Conservation (phyloP, 768 basidiomycete species). For the Collybiopsis luxurians region DNA sequence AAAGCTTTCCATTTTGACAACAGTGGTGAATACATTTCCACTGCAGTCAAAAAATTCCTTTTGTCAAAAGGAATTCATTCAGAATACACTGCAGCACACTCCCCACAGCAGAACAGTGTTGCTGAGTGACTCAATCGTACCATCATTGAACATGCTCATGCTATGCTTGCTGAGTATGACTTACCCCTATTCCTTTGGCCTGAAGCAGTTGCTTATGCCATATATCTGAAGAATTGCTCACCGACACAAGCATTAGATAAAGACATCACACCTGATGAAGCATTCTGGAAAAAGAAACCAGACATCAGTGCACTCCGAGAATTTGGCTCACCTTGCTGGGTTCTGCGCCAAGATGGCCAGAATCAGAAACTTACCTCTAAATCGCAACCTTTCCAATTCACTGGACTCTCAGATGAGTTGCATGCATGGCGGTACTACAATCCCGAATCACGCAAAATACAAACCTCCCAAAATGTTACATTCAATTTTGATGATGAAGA, state of each 20-base stretch:
- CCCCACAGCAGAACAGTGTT: neutral
- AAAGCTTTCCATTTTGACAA: neutral
- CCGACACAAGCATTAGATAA: neutral
- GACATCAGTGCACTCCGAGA: slow-evolving; percentile 20
- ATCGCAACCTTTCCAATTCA: slow-evolving; percentile 10
- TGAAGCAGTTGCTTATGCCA: neutral
- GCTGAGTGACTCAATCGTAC: neutral
- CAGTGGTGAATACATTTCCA: neutral
- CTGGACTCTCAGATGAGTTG: slow-evolving; percentile 19
- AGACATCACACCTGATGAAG: slow-evolving; percentile 14
- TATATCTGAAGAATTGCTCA: neutral
- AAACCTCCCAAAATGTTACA: slow-evolving; percentile 23
- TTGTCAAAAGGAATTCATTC: neutral
- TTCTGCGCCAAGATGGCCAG: slow-evolving; percentile 15
- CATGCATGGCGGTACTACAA: slow-evolving; percentile 24
- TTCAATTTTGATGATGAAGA: slow-evolving; percentile 13
- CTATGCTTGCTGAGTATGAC: neutral
- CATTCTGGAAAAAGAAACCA: slow-evolving; percentile 15
- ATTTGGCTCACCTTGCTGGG: slow-evolving; percentile 20
- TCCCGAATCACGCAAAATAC: slow-evolving; percentile 12
- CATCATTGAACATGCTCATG: neutral
- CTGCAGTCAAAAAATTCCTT: neutral
- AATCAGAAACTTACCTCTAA: slow-evolving; percentile 16
- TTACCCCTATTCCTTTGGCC: neutral
- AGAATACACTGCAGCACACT: neutral